These are phyloP conservation scores for Oxyria digyna DNA, from an alignment of 148 eudicot species.

Conservation along the genomic window DNA sequence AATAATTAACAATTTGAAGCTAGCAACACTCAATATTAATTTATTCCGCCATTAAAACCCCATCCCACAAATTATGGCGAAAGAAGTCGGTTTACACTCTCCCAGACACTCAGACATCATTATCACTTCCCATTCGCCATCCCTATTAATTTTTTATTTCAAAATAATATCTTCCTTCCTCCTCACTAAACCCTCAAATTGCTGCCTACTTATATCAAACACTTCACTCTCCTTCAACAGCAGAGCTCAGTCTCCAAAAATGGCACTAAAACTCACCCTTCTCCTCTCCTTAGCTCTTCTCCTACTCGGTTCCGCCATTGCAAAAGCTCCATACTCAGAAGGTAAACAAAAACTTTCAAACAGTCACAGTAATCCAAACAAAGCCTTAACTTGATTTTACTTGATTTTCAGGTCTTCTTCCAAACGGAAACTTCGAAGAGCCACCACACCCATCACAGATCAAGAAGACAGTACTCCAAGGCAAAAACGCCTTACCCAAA, in stretches of 20 bases:
- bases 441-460: slow-evolving; percentile 39
- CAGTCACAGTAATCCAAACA: not conserved
- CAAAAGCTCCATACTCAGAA: slow-evolving; percentile 18
- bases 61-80: slow-evolving; percentile 18
- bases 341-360: not conserved
- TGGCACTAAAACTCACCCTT: slow-evolving; percentile 15
- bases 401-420: slow-evolving; percentile 39
- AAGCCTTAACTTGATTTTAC: not conserved
- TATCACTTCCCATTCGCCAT: not conserved
- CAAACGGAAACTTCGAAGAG: slow-evolving; percentile 85
- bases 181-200: not conserved
- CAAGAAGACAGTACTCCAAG: slow-evolving; percentile 47
- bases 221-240: not conserved
- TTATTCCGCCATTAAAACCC: not conserved
- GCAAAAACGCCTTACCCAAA: slow-evolving; percentile 55
- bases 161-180: not conserved
- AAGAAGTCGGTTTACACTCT: slow-evolving; percentile 12
- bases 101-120: slow-evolving; percentile 12
- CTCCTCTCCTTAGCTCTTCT: slow-evolving; percentile 21
- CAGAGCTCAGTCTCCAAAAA: slow-evolving; percentile 12
- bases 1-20: not conserved
- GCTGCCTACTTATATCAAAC: not conserved
- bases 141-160: not conserved
- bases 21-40: not conserved
- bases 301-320: slow-evolving; percentile 21